A percentile compares a stretch with the other conserved stretches of the same genome.
Evolutionary conservation across 805 yeast genomes (phyloP).

Genomic region (Saccharomycopsis sp.): DNA sequence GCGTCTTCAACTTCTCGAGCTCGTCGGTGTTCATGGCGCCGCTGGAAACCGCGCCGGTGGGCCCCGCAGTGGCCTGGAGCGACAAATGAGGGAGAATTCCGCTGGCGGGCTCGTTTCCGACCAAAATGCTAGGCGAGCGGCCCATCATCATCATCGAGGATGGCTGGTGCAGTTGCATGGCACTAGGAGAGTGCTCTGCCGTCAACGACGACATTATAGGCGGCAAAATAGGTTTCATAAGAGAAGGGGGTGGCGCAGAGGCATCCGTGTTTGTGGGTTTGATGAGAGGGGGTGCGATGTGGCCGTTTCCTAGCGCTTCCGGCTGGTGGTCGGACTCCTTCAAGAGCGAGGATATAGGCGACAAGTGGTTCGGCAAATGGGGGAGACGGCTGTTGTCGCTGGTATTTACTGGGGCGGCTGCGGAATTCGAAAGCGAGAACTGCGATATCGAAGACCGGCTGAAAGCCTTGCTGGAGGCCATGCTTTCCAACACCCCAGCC

Average conservation of each 20-base stretch:
- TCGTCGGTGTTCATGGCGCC: conserved; percentile 27
- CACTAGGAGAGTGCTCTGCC: not conserved
- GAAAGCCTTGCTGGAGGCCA: conserved; percentile 29
- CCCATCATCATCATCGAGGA: not conserved
- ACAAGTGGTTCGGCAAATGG: not conserved
- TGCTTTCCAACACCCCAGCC: conserved; percentile 36
- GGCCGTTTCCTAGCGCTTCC: too few relatives aligned
- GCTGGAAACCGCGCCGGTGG: too few relatives aligned
- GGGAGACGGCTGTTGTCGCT: not conserved
- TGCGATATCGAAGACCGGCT: not conserved
- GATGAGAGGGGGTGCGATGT: too few relatives aligned
- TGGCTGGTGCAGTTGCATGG: too few relatives aligned
- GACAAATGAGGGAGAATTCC: not conserved
- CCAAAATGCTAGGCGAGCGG: not conserved
- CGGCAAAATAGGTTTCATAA: not conserved
- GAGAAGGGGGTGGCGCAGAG: not conserved
- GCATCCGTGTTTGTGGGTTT: conserved; percentile 21
- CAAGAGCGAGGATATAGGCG: conserved; percentile 33
- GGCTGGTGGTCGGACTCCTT: conserved; percentile 41
- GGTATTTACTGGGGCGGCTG: not conserved
- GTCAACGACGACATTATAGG: not conserved
- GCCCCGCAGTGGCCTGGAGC: not conserved
- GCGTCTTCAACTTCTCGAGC: conserved; percentile 49
- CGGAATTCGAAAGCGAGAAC: not conserved
- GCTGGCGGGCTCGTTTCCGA: not conserved